phyloP scores from a whole-genome alignment of 306 rosid species.

The Ormosia emarginata region DNA sequence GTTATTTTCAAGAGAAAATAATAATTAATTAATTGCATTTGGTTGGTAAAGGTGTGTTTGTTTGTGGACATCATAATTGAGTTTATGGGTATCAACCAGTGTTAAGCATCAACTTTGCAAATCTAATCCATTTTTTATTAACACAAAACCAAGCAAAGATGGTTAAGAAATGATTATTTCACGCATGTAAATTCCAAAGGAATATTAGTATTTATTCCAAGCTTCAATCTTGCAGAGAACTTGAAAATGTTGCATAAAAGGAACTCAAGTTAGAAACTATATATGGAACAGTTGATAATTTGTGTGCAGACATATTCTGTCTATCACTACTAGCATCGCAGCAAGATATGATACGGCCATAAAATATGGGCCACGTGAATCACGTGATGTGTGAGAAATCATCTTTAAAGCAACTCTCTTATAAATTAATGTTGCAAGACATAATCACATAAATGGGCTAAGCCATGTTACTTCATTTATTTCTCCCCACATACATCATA shows the following conservation, averaged over 20 bases:
- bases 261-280: not conserved
- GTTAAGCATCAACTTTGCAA: conserved; percentile 1
- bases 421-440: not conserved
- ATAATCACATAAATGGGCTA: not conserved
- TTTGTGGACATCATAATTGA: conserved; percentile 25
- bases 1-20: not conserved
- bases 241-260: not conserved
- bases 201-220: not conserved
- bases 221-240: not conserved
- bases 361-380: conserved; percentile 6
- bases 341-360: not conserved
- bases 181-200: not conserved
- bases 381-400: not conserved
- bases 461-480: not conserved
- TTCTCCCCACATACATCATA: not conserved
- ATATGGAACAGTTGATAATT: not conserved
- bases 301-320: not conserved
- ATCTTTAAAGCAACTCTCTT: not conserved
- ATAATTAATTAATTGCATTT: not conserved
- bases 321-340: not conserved
- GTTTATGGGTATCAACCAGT: not conserved
- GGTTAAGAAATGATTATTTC: conserved; percentile 3
- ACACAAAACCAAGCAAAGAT: conserved; percentile 19
- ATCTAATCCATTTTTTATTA: not conserved
- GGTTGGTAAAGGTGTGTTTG: conserved; percentile 9